Conservation (phyloP, 2,329 filamentous ascomycete species). For the Ceratocystis lukuohia region DNA sequence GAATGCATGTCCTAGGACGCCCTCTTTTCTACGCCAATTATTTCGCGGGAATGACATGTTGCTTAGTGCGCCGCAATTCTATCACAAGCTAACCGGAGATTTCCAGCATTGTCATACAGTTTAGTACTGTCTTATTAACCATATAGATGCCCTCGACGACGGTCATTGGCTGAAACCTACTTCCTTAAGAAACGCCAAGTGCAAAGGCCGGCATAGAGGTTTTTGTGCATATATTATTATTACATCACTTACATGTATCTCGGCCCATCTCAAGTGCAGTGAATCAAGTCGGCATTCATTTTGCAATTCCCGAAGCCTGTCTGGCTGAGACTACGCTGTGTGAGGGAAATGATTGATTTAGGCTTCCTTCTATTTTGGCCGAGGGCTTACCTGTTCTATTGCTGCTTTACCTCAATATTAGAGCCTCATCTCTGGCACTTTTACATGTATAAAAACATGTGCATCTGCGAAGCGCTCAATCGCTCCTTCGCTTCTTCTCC, state of each 20-base stretch:
- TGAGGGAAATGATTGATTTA: not conserved
- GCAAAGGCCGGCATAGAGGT: no score
- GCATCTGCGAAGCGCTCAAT: not conserved
- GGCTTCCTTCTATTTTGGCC: not conserved
- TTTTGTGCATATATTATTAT: no score
- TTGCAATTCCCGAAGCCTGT: not conserved
- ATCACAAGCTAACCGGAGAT: not conserved
- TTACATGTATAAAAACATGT: not conserved
- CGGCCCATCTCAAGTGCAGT: not conserved
- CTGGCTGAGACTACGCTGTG: not conserved
- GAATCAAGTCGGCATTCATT: not conserved
- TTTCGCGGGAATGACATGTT: no score
- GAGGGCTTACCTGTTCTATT: not conserved
- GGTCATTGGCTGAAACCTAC: no score
- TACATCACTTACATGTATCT: no score
- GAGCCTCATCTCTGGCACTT: not conserved
- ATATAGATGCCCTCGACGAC: no score
- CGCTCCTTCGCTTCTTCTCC: not conserved
- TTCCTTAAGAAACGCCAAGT: no score
- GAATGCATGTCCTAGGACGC: not conserved
- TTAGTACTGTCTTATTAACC: no score
- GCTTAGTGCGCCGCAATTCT: not conserved
- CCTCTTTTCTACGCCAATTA: not conserved
- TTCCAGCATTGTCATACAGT: not conserved
- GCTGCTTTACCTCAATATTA: not conserved